These are phyloP conservation scores for Crithidia fasciculata DNA, from an alignment of 208 protist species.

Conservation along the genomic window DNA sequence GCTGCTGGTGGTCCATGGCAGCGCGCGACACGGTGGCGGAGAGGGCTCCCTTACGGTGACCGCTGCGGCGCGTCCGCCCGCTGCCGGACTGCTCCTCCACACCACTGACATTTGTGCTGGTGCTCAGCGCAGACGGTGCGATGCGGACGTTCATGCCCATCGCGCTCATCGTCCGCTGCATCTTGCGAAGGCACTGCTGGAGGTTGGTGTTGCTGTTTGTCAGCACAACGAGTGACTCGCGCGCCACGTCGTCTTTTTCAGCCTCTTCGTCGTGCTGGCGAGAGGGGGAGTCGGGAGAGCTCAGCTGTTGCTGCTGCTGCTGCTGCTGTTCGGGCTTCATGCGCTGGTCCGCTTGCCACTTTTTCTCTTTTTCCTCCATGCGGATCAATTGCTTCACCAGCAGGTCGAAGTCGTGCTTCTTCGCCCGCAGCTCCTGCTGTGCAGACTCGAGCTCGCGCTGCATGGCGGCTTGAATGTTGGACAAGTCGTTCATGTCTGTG, in stretches of 20 bases:
- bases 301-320: background rate
- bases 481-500: slow-evolving; percentile 67
- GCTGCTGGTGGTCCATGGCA: slow-evolving; percentile 29
- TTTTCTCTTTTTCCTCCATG: slow-evolving; percentile 53
- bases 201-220: slow-evolving; percentile 33
- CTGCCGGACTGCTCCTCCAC: background rate
- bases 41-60: slow-evolving; percentile 28
- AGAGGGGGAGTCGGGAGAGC: background rate
- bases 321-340: background rate
- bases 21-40: slow-evolving; percentile 28
- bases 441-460: slow-evolving; percentile 49
- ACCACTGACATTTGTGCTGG: background rate
- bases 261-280: slow-evolving; percentile 4
- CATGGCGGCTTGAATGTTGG: slow-evolving; percentile 59
- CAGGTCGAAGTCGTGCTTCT: slow-evolving; percentile 61
- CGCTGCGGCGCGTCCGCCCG: slow-evolving; percentile 22
- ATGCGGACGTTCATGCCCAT: slow-evolving; percentile 5
- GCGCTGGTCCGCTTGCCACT: slow-evolving; percentile 16
- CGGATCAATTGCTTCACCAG: slow-evolving; percentile 54
- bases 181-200: slow-evolving; percentile 33
- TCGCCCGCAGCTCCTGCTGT: slow-evolving; percentile 57
- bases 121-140: background rate
- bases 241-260: slow-evolving; percentile 25
- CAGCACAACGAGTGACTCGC: slow-evolving; percentile 25
- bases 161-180: slow-evolving; percentile 15